phyloP scores from a whole-genome alignment of 106 monocot genomes.

The Dendrobium chrysotoxum region DNA sequence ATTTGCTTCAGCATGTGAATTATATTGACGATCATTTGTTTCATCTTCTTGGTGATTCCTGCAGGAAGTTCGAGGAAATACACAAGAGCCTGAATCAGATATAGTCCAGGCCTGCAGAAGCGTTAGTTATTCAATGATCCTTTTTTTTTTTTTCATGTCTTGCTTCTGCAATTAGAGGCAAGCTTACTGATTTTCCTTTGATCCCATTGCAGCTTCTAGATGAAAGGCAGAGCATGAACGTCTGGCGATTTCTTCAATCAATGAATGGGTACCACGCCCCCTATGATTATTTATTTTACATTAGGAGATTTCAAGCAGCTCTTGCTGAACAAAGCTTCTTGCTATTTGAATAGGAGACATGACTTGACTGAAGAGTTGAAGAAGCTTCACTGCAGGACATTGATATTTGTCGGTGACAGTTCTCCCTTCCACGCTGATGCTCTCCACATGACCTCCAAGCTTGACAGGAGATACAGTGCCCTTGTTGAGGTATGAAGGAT shows the following conservation, averaged over 20 bases:
- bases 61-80: conserved; percentile 57
- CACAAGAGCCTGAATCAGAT: conserved; percentile 52
- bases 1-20: not conserved
- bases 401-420: conserved; percentile 71
- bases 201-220: conserved; percentile 48
- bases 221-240: conserved; percentile 49
- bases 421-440: conserved; percentile 73
- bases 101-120: conserved; percentile 66
- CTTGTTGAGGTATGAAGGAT: conserved; percentile 44
- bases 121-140: conserved; percentile 30
- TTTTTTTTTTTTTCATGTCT: not conserved
- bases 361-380: conserved; percentile 55
- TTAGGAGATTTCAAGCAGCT: not conserved
- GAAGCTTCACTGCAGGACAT: conserved; percentile 42
- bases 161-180: not conserved
- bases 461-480: conserved; percentile 68
- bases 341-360: conserved; percentile 39
- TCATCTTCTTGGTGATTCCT: not conserved
- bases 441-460: conserved; percentile 54
- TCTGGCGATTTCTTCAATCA: conserved; percentile 57
- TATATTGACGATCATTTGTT: not conserved
- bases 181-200: not conserved
- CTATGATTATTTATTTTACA: not conserved
- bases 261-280: conserved; percentile 55
- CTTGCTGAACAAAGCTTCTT: not conserved